Evolutionary conservation across 1,284 basidiomycete genomes (phyloP), one percentile per base, ranked within the genome.

Genomic region (Ganoderma lingzhi): DNA sequence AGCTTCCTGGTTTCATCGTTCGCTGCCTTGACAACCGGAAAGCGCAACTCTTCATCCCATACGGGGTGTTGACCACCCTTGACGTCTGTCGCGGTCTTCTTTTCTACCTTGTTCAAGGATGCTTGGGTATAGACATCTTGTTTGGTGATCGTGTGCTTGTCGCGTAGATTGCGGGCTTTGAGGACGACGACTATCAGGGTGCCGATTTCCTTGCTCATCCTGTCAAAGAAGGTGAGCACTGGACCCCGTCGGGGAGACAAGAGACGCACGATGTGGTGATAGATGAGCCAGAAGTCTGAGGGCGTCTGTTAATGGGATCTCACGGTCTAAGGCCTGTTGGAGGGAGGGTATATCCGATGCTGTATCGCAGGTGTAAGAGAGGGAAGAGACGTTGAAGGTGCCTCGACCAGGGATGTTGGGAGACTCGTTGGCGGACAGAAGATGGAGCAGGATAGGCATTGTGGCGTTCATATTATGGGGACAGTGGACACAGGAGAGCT

Each of bases 51-150:
- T 58, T 87, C 85, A 74, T 94, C 92, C 93, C 93, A 94, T 48
- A 89, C 85, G 4, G 92, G 93, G 78, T 92, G 90, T 72, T 94
- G 92, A 0, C 93, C 92, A 12, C 92, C 93, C 78, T 89, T 92
- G 66, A 86, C 80, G 71, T 92, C 91, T 64, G 88, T 82, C 55
- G 84, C 82, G 1, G 91, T 93, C 67, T 84, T 84, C 77, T 90
- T 86, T 39, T 83, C 85, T 10, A 77, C 79, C 35, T 87, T 88
- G 28, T 78, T 76, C 45, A 84, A 71, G 37, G 78, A 76, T 42
- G 81, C 84, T 82, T 89, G 83, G 0, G 87, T 86, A 74, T 87
- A 93, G 19, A 89, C 91, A 78, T 93, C 90, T 76, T 93, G 92
- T 76, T 94, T 94, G 80, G 90, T 90, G 77, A 94, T 90, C 0